phyloP scores from a whole-genome alignment of 1,284 basidiomycete species.

The Leccinum variabile region DNA sequence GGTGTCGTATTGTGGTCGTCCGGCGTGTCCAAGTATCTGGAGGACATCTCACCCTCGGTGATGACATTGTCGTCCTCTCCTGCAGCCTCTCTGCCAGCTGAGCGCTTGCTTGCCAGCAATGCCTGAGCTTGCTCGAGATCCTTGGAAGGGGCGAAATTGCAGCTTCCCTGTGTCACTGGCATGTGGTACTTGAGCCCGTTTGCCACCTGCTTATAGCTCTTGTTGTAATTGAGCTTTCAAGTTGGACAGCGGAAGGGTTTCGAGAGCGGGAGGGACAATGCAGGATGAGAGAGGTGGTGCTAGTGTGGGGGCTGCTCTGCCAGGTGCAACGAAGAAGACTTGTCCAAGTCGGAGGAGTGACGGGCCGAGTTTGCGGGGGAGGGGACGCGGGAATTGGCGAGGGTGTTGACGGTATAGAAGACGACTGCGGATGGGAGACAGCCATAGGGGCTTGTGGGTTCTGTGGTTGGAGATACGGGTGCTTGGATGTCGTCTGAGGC shows the following conservation, averaged over 20 bases:
- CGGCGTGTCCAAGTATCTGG: too few species aligned
- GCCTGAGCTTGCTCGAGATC: slow-evolving; percentile 73
- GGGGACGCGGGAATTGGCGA: slow-evolving; percentile 42
- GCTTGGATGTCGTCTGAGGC: slow-evolving; percentile 36
- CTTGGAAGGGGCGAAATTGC: slow-evolving; percentile 86
- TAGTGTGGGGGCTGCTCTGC: slow-evolving; percentile 39
- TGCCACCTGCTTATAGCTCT: slow-evolving; percentile 98
- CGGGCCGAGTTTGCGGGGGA: slow-evolving; percentile 34
- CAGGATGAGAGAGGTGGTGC: slow-evolving; percentile 51
- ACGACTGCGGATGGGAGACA: slow-evolving; percentile 69
- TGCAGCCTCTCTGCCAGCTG: slow-evolving; percentile 39
- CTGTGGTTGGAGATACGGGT: slow-evolving; percentile 30
- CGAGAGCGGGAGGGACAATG: slow-evolving; percentile 55
- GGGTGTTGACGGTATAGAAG: slow-evolving; percentile 45
- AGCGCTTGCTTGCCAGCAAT: slow-evolving; percentile 60
- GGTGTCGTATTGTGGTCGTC: too few species aligned
- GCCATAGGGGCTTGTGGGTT: slow-evolving; percentile 38
- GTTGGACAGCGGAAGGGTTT: slow-evolving; percentile 98
- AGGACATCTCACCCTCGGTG: slow-evolving; percentile 69
- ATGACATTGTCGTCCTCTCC: slow-evolving; percentile 43
- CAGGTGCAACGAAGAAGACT: slow-evolving; percentile 20
- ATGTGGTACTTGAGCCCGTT: slow-evolving; percentile 97
- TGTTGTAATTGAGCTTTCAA: slow-evolving; percentile 97
- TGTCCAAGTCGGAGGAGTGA: slow-evolving; percentile 12
- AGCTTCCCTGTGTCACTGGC: slow-evolving; percentile 90